Evolutionary conservation across 371 early-diverging fungal genomes (phyloP).

Genomic region (Encephalitozoon intestinalis): DNA sequence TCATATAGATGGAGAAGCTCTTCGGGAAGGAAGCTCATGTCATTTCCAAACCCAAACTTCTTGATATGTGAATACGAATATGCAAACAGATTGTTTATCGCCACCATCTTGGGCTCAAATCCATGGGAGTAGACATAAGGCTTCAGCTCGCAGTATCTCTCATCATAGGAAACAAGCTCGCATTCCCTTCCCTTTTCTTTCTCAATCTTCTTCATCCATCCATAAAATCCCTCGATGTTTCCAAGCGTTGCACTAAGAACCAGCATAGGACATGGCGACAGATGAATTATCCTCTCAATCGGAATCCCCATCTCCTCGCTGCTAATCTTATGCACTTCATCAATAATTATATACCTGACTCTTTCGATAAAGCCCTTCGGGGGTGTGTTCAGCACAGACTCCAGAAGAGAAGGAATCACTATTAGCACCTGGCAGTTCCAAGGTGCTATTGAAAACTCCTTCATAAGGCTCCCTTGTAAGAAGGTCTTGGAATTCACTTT

Average conservation of each 20-base stretch:
- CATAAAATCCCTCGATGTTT: conserved; percentile 62
- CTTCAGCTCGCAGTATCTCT: conserved; percentile 61
- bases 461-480: conserved; percentile 59
- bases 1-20: conserved; percentile 59
- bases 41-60: conserved; percentile 59
- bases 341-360: conserved; percentile 64
- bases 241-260: conserved; percentile 64
- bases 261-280: conserved; percentile 62
- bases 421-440: conserved; percentile 63
- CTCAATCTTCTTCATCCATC: conserved; percentile 57
- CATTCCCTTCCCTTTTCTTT: conserved; percentile 51
- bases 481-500: conserved; percentile 54
- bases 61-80: conserved; percentile 57
- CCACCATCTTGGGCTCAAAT: conserved; percentile 12
- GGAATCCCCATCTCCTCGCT: conserved; percentile 60
- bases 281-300: conserved; percentile 63
- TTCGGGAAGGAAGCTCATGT: conserved; percentile 60
- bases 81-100: conserved; percentile 59
- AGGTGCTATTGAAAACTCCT: conserved; percentile 54
- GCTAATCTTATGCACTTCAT: conserved; percentile 64
- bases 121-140: conserved; percentile 49
- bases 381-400: conserved; percentile 47
- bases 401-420: conserved; percentile 63
- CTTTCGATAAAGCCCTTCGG: conserved; percentile 37
- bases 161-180: conserved; percentile 53